A percentile compares a stretch with the other conserved stretches of the same genome.
Evolutionary conservation across 306 rosid species (phyloP).

Genomic region (Castanea sativa): DNA sequence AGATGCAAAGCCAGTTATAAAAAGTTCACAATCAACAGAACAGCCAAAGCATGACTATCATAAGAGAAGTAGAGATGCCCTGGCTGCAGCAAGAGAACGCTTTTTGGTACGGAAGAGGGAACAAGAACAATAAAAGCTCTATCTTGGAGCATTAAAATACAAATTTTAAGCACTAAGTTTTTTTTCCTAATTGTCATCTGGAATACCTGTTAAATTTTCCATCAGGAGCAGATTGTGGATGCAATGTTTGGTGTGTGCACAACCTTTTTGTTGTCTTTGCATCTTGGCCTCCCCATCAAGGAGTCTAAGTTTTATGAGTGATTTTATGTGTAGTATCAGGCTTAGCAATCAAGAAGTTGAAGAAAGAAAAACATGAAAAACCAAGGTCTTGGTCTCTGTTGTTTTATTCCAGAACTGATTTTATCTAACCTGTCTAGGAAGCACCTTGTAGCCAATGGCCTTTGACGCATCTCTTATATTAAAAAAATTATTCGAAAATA

Average conservation of each 20-base stretch:
- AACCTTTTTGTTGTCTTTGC: neutral
- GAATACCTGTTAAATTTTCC: neutral
- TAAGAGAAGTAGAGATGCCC: slow-evolving; percentile 66
- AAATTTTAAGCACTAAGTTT: neutral
- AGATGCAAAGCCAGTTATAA: slow-evolving; percentile 23
- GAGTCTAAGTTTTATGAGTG: neutral
- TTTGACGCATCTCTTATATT: too few species aligned
- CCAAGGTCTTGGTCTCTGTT: neutral
- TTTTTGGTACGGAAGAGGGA: slow-evolving; percentile 73
- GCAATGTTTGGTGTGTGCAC: neutral
- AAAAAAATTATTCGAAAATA: too few species aligned
- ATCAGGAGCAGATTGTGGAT: neutral
- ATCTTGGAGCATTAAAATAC: neutral
- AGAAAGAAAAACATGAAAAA: neutral
- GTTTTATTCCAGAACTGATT: neutral
- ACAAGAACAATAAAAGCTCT: slow-evolving; percentile 39
- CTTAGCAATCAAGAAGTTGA: neutral
- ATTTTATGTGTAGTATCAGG: neutral
- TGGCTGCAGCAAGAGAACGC: slow-evolving; percentile 80
- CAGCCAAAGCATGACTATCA: slow-evolving; percentile 58
- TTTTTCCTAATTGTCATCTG: neutral
- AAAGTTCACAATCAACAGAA: slow-evolving; percentile 28
- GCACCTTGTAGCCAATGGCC: neutral
- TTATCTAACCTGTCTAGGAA: neutral
- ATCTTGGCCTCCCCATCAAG: neutral